Conservation (phyloP, 345 rosid genomes). For the Passiflora organensis region DNA sequence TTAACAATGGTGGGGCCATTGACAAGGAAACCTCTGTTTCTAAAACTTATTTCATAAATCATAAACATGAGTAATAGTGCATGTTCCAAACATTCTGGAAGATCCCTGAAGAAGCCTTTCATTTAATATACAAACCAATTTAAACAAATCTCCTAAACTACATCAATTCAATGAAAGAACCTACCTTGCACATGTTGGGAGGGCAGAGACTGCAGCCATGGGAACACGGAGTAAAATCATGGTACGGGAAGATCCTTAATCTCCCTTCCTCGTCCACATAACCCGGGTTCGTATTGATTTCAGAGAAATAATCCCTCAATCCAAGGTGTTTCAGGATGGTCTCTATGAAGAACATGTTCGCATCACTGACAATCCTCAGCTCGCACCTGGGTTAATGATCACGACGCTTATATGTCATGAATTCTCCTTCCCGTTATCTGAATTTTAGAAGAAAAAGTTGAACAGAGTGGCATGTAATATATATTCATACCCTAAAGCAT, state of each 20-base stretch:
- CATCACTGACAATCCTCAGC: slow-evolving; percentile 74
- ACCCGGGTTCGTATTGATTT: slow-evolving; percentile 70
- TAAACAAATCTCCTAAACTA: background rate
- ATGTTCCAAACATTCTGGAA: too few relatives aligned
- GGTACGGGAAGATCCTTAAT: slow-evolving; percentile 58
- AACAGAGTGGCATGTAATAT: background rate
- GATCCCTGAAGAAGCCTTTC: background rate
- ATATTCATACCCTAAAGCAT: slow-evolving; percentile 59
- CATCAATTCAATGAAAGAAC: background rate
- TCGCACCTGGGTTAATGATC: slow-evolving; percentile 67
- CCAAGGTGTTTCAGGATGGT: slow-evolving; percentile 63
- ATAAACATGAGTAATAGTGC: too few relatives aligned
- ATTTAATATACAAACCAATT: background rate
- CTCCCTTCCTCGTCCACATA: slow-evolving; percentile 50
- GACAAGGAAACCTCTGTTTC: too few relatives aligned
- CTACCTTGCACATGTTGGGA: slow-evolving; percentile 95
- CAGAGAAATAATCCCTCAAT: slow-evolving; percentile 59
- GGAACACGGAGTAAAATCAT: slow-evolving; percentile 48
- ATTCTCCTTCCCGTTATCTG: too few relatives aligned
- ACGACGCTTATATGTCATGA: background rate
- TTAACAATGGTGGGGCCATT: too few relatives aligned
- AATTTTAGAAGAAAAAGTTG: slow-evolving; percentile 4
- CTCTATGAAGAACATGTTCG: slow-evolving; percentile 72
- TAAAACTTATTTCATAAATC: too few relatives aligned
- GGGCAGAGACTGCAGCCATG: slow-evolving; percentile 79